Evolutionary conservation across 176 grass and related monocot species (phyloP), one percentile per base, ranked within the genome.

Genomic region (Miscanthus lutarioriparius): DNA sequence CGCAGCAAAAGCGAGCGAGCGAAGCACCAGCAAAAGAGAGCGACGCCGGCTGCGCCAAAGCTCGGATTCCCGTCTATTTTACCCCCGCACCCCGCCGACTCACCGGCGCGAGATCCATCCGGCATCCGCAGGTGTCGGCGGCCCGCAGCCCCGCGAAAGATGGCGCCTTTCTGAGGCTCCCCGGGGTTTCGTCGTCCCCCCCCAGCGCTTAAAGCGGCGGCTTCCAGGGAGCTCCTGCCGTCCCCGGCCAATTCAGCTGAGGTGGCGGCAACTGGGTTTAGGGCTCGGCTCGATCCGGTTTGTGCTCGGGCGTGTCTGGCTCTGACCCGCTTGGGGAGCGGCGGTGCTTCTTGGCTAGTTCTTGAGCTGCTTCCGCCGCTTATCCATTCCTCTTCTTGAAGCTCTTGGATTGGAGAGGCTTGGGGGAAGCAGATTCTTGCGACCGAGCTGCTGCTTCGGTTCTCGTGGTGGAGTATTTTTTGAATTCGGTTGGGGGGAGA

Each of bases 21-120:
- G 3, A 20, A 28, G 15, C 41, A 90, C 39, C 63, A 53, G 78
- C 40, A 26, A 75, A 20, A 74, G 75, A 20, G 4, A 62, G 58
- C 58, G 58, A 26, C 58, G 58, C 58, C 58, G 58, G 2, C 23
- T 12, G 23, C 4, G 8, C 58, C 84, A 65, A 78, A 84, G 77
- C 87, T 87, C 54, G 73, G 84, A 92, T 92, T 84, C 88, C 63
- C 56, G 78, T 73, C 84, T 90, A 86, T 86, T 85, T 92, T 87
- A 85, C 59, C 64, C 65, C 30, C 45, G 13, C 32, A n/a, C 72
- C 40, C 19, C 37, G 25, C 62, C 76, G 91, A 83, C 74, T 88
- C 86, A 88, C 67, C 83, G 70, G 64, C 76, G 62, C 81, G 41
- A 91, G 76, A 87, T 91, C 89, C 81, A 70, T 62, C 53, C 53